Evolutionary conservation across 345 rosid species (phyloP), one percentile per base, ranked within the genome.

Genomic region (Heritiera fomes): DNA sequence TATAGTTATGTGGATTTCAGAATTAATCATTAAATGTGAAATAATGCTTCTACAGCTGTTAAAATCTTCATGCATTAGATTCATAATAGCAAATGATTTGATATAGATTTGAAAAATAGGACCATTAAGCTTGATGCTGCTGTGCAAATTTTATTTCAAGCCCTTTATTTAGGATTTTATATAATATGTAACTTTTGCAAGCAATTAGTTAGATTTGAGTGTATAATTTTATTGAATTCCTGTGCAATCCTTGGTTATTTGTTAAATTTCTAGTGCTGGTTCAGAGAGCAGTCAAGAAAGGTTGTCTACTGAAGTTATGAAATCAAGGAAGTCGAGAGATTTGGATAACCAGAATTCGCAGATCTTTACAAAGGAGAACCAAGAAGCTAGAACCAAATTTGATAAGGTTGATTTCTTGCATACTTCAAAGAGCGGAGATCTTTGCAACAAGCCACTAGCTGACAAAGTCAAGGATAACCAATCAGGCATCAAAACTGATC

Each of bases 181-280:
- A 10, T 56, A n/a, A 41, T 73, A 17, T 41, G 23, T 56, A 56
- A 45, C 34, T 62, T 52, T 49, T 62, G 28, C 46, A n/a, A 30
- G 14, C 23, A 1, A 43, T 75, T 62, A 18, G 55, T 75, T 62
- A 18, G 30, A 62, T 61, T 62, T 7, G 56, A 46, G 20, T 61
- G 45, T 75, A 55, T 56, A 15, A 12, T 13, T 75, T 52, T 63
- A 45, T 47, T 78, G 53, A 77, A 41, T 58, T 70, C 63, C 28
- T 62, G 18, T 65, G 38, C 64, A 60, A 59, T 53, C 71, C 46
- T 46, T 41, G 74, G 50, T 60, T 75, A 28, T 53, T 56, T 47
- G 61, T 79, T 85, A 59, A 81, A 78, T 47, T 80, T 81, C 63
- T 90, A 92, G 91, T 82, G 79, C 87, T 86, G 83, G 77, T 76